phyloP scores from a whole-genome alignment of 257 asterid species.

The Scutellaria baicalensis region DNA sequence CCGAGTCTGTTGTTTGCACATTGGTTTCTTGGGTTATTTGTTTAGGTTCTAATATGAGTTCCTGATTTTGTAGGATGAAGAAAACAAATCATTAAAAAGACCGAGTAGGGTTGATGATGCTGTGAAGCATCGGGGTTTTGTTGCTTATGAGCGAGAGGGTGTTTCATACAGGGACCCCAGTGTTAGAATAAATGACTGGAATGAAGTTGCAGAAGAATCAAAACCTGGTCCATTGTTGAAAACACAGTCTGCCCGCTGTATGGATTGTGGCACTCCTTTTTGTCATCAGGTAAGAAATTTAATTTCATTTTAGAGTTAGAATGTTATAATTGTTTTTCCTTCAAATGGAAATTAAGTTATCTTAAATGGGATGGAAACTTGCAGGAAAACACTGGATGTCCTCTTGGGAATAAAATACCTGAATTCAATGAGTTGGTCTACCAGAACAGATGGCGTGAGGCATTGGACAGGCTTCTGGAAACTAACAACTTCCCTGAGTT shows the following conservation, averaged over 20 bases:
- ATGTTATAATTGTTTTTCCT: neutral
- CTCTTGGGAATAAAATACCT: conserved; percentile 98
- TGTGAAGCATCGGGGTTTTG: conserved; percentile 82
- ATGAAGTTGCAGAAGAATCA: conserved; percentile 77
- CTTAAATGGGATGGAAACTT: neutral
- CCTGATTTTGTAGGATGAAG: conserved; percentile 48
- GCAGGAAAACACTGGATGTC: conserved; percentile 98
- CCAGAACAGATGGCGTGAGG: conserved; percentile 99
- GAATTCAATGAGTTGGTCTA: conserved; percentile 96
- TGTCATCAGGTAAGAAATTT: conserved; percentile 75
- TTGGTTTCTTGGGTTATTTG: neutral
- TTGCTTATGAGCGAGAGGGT: conserved; percentile 86
- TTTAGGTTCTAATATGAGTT: neutral
- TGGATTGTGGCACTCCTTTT: conserved; percentile 99
- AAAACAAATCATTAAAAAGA: conserved; percentile 34
- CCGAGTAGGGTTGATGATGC: conserved; percentile 74
- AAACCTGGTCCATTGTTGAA: conserved; percentile 86
- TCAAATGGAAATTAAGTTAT: neutral
- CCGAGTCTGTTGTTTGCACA: neutral
- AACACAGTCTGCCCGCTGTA: conserved; percentile 98
- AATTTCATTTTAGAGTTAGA: neutral
- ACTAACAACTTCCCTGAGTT: conserved; percentile 98
- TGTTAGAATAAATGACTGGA: conserved; percentile 81
- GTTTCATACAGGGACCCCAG: conserved; percentile 78
- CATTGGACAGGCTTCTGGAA: conserved; percentile 94